These are phyloP conservation scores for Aspergillus fumigatus DNA, from an alignment of 2,329 filamentous ascomycete species.

Conservation along the genomic window DNA sequence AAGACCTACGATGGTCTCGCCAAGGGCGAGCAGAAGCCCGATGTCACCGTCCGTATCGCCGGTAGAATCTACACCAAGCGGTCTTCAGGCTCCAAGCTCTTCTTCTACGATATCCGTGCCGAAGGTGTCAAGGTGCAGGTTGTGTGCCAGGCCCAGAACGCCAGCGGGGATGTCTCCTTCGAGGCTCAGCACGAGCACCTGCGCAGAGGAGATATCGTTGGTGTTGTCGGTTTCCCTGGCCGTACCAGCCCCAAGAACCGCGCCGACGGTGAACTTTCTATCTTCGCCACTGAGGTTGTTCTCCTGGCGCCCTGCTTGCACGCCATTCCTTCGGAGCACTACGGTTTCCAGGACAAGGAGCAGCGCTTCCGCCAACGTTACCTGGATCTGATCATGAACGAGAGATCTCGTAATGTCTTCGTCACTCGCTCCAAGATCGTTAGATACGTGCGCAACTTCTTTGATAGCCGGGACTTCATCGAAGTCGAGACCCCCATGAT, in stretches of 20 bases:
- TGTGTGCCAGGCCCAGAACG: constrained; percentile 82
- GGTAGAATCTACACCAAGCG: constrained; percentile 89
- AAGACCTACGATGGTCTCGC: constrained; percentile 71
- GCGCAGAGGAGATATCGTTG: constrained; percentile 87
- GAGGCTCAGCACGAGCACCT: constrained; percentile 85
- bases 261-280: constrained; percentile 84
- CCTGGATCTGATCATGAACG: constrained; percentile 96
- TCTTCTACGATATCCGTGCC: constrained; percentile 82
- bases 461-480: constrained; percentile 81
- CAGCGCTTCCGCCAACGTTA: constrained; percentile 90
- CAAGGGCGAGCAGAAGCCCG: constrained; percentile 78
- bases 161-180: constrained; percentile 65
- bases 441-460: constrained; percentile 80
- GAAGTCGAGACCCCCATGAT: constrained; percentile 98
- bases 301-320: constrained; percentile 89
- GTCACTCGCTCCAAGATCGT: constrained; percentile 83
- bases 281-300: constrained; percentile 82
- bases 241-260: constrained; percentile 85
- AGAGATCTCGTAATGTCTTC: constrained; percentile 76
- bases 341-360: constrained; percentile 93
- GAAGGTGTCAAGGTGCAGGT: constrained; percentile 80
- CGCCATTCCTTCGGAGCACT: constrained; percentile 78
- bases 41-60: constrained; percentile 70
- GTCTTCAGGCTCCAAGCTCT: constrained; percentile 73
- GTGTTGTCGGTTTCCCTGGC: constrained; percentile 77